These are phyloP conservation scores for Ustilago shanxiensis DNA, from an alignment of 1,284 basidiomycete species.

Conservation along the genomic window DNA sequence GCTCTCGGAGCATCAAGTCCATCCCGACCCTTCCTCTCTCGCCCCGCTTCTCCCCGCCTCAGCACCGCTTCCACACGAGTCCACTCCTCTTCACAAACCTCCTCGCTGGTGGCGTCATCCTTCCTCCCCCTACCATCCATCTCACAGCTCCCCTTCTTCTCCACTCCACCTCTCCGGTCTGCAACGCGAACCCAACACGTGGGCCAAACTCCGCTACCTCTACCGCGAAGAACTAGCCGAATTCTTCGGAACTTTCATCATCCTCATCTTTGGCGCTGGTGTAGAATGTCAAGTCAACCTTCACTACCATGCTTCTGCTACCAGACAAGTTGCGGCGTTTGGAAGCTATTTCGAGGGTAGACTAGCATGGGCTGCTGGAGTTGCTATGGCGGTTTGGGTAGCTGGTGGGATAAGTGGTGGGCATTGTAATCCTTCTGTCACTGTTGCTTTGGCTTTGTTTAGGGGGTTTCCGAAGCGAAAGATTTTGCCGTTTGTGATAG, in stretches of 20 bases:
- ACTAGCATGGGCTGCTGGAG: constrained; percentile 62
- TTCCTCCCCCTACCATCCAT: background rate
- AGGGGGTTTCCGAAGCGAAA: constrained; percentile 83
- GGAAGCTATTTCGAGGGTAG: constrained; percentile 54
- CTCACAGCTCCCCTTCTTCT: background rate
- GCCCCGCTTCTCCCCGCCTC: constrained; percentile 38
- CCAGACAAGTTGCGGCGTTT: constrained; percentile 30
- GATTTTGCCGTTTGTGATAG: constrained; percentile 79
- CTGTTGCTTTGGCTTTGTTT: constrained; percentile 78
- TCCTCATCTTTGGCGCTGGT: constrained; percentile 64
- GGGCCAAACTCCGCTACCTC: constrained; percentile 44
- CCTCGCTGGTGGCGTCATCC: constrained; percentile 33
- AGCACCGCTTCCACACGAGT: constrained; percentile 31
- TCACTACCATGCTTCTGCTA: constrained; percentile 34
- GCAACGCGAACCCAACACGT: constrained; percentile 34
- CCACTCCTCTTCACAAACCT: constrained; percentile 46
- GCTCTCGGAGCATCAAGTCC: constrained; percentile 32
- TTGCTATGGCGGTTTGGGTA: constrained; percentile 59
- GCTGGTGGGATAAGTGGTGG: constrained; percentile 60
- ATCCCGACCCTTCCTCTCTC: constrained; percentile 25
- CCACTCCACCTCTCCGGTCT: background rate
- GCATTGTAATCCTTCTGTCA: constrained; percentile 69
- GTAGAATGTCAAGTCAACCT: constrained; percentile 65
- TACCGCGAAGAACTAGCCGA: constrained; percentile 60
- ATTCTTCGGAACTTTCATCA: constrained; percentile 58